Conservation (phyloP, 2,329 filamentous ascomycete genomes). For the Pestalotiopsis sp. region DNA sequence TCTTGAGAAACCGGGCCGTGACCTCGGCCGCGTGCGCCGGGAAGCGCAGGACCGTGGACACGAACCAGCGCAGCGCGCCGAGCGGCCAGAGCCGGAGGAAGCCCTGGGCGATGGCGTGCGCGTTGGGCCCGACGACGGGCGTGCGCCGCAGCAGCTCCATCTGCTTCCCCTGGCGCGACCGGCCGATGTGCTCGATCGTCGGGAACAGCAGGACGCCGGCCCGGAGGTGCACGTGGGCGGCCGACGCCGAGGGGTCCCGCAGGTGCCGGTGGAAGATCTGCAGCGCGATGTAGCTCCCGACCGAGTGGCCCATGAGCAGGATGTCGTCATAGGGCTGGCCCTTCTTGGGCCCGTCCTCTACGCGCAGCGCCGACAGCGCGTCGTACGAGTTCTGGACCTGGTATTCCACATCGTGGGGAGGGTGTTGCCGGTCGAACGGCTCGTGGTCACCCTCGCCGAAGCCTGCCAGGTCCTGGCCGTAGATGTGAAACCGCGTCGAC, state of each 20-base stretch:
- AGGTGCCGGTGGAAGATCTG: constrained; percentile 66
- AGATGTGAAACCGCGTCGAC: constrained; percentile 52
- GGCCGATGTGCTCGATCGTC: constrained; percentile 71
- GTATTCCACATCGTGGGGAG: constrained; percentile 55
- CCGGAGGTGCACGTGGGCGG: constrained; percentile 43
- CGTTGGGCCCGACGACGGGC: constrained; percentile 43
- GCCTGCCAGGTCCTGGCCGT: constrained; percentile 60
- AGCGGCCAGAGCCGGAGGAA: constrained; percentile 46
- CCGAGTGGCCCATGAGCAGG: constrained; percentile 73
- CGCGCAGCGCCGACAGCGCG: constrained; percentile 35
- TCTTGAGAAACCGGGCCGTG: constrained; percentile 57
- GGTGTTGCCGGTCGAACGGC: constrained; percentile 41
- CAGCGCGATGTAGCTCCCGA: constrained; percentile 72
- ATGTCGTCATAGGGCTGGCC: constrained; percentile 56
- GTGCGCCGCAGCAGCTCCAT: constrained; percentile 46
- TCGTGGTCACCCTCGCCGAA: constrained; percentile 57
- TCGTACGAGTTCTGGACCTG: constrained; percentile 51
- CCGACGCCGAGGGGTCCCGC: constrained; percentile 25
- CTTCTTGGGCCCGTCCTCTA: constrained; percentile 27
- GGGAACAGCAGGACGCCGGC: constrained; percentile 72
- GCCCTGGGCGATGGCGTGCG: constrained; percentile 41
- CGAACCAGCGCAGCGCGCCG: constrained; percentile 42
- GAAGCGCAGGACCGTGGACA: constrained; percentile 48
- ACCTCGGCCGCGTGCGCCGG: constrained; percentile 49
- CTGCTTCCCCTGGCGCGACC: constrained; percentile 60